Conservation (phyloP, 331 rosid genomes). For the Malus hybrid region DNA sequence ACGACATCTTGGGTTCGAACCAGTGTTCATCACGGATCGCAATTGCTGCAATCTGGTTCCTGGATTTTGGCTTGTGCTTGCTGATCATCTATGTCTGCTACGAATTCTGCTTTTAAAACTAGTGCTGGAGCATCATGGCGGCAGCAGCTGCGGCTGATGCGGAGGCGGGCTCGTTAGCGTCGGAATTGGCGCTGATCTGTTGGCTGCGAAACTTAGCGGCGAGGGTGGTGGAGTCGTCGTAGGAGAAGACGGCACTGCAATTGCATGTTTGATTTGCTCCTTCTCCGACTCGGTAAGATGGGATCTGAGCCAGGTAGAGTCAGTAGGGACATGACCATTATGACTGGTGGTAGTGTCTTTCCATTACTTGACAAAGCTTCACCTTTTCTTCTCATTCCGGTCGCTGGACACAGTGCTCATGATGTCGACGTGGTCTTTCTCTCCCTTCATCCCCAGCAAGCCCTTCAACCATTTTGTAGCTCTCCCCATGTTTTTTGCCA, state of each 20-base stretch:
- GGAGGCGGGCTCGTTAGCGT: background rate
- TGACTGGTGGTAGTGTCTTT: constrained; percentile 22
- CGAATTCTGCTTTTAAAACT: background rate
- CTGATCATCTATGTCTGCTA: too few relatives aligned
- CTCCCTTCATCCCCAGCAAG: constrained; percentile 73
- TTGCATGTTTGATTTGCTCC: constrained; percentile 86
- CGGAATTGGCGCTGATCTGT: constrained; percentile 42
- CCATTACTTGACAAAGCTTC: constrained; percentile 71
- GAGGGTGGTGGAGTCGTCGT: constrained; percentile 45
- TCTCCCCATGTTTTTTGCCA: constrained; percentile 49
- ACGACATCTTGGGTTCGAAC: too few relatives aligned
- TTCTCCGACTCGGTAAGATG: constrained; percentile 57
- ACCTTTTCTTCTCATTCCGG: constrained; percentile 63
- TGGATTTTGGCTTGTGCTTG: too few relatives aligned
- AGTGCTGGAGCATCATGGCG: constrained; percentile 66
- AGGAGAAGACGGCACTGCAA: constrained; percentile 56
- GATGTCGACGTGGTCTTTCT: constrained; percentile 43
- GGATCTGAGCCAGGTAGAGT: constrained; percentile 72
- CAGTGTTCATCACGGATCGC: too few relatives aligned
- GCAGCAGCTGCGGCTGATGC: constrained; percentile 24
- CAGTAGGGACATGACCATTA: constrained; percentile 15
- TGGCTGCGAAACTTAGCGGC: constrained; percentile 69
- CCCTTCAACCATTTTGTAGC: constrained; percentile 91
- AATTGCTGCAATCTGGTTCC: too few relatives aligned
- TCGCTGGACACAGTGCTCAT: constrained; percentile 23